phyloP scores from a whole-genome alignment of 768 basidiomycete species.

The Rhizopogon sp. region DNA sequence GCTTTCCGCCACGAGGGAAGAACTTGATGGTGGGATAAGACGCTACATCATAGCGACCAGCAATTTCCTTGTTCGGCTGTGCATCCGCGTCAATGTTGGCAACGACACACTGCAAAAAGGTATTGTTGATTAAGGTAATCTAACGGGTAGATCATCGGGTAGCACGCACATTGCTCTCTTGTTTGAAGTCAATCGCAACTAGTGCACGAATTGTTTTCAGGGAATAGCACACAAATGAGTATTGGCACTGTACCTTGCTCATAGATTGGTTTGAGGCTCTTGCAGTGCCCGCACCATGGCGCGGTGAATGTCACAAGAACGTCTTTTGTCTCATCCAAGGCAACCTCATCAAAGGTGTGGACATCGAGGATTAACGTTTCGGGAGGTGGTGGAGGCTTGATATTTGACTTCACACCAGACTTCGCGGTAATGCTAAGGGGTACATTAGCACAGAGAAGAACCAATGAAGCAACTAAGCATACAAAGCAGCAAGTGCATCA shows the following conservation, averaged over 20 bases:
- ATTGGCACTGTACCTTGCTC: conserved; percentile 53
- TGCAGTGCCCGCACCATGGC: conserved; percentile 95
- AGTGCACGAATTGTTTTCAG: neutral
- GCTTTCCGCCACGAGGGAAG: conserved; percentile 72
- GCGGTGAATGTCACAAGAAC: conserved; percentile 83
- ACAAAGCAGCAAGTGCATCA: conserved; percentile 74
- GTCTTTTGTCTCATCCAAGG: conserved; percentile 66
- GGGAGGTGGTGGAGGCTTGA: conserved; percentile 80
- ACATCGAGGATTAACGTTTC: conserved; percentile 62
- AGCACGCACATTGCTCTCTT: conserved; percentile 63
- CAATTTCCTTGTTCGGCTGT: conserved; percentile 67
- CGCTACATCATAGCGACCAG: conserved; percentile 62
- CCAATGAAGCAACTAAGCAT: conserved; percentile 20
- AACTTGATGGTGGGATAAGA: conserved; percentile 96
- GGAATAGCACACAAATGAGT: neutral
- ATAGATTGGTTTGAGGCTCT: conserved; percentile 80
- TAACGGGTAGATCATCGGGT: neutral
- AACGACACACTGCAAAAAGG: conserved; percentile 63
- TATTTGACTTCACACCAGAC: conserved; percentile 79
- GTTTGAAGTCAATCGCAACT: conserved; percentile 77
- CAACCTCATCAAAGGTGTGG: conserved; percentile 73
- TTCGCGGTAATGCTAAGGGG: conserved; percentile 60
- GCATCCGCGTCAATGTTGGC: conserved; percentile 92
- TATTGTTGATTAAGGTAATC: neutral
- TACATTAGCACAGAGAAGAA: neutral